Percentiles rank a stretch among this genome's conserved stretches.
phyloP scores from a whole-genome alignment of 306 rosid species.

The Cyclanthera cordifolia region DNA sequence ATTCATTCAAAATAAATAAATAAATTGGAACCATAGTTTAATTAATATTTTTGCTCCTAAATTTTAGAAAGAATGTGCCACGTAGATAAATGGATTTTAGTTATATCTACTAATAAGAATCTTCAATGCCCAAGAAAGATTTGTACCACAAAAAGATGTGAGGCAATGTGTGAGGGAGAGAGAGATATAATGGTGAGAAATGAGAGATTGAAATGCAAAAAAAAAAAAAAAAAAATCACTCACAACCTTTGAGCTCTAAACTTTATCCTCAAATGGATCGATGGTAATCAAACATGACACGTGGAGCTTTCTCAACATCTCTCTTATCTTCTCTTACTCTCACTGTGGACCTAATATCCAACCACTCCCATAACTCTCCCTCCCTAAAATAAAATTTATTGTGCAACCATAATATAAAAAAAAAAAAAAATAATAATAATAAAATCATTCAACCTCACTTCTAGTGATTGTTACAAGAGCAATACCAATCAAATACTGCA shows the following conservation, averaged over 20 bases:
- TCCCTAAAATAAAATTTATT: too few species aligned
- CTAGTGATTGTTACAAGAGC: too few species aligned
- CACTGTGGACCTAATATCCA: not conserved
- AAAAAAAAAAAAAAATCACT: too few species aligned
- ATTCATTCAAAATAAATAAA: too few species aligned
- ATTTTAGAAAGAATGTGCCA: not conserved
- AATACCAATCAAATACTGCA: too few species aligned
- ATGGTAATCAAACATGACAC: not conserved
- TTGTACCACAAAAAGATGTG: conserved; percentile 8
- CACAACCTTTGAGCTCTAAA: not conserved
- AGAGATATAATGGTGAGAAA: conserved; percentile 2
- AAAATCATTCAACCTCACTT: too few species aligned
- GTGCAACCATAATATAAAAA: too few species aligned
- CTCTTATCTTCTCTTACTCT: not conserved
- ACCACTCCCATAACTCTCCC: not conserved
- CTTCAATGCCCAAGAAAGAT: not conserved
- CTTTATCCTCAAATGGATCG: not conserved
- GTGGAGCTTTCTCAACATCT: not conserved
- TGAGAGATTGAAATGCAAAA: not conserved
- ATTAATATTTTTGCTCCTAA: too few species aligned
- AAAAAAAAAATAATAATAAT: too few species aligned
- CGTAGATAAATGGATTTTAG: not conserved
- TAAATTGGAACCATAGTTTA: too few species aligned
- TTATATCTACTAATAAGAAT: not conserved
- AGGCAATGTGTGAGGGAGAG: not conserved